Percentiles rank a stretch among this genome's conserved stretches.
These are phyloP conservation scores for Rutidosis leptorrhynchoides DNA, from an alignment of 129 eudicot genomes.

Conservation along the genomic window DNA sequence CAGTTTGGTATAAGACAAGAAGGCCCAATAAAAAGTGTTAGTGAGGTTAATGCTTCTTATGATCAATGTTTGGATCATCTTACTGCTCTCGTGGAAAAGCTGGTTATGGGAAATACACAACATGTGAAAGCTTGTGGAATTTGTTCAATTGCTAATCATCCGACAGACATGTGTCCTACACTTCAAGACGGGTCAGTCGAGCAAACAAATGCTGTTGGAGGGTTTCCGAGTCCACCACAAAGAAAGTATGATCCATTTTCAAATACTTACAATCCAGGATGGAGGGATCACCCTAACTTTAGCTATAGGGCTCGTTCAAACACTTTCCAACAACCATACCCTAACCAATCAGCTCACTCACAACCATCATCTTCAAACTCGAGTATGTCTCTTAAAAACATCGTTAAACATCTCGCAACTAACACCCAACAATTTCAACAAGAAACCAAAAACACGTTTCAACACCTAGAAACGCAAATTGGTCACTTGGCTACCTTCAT, in stretches of 20 bases:
- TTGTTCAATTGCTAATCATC: not conserved
- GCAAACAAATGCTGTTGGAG: too few relatives aligned
- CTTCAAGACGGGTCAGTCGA: too few relatives aligned
- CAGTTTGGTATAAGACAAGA: too few relatives aligned
- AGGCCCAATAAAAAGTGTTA: not conserved
- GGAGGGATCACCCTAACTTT: too few relatives aligned
- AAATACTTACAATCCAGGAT: too few relatives aligned
- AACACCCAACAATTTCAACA: conserved; percentile 11
- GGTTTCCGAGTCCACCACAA: too few relatives aligned
- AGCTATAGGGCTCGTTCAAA: too few relatives aligned
- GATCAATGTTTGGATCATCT: not conserved
- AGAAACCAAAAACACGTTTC: not conserved
- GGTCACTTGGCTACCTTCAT: not conserved
- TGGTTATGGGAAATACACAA: not conserved
- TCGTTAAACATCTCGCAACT: not conserved
- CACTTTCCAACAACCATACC: too few relatives aligned
- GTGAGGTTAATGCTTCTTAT: not conserved
- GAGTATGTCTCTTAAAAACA: not conserved
- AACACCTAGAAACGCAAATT: not conserved
- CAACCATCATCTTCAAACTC: not conserved
- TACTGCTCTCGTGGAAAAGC: not conserved
- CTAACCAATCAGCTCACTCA: too few relatives aligned
- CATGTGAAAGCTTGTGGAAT: not conserved
- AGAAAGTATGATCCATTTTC: too few relatives aligned
- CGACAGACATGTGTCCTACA: too few relatives aligned